Conservation (phyloP, 2,329 filamentous ascomycete species). For the Leptographium galeiforme region DNA sequence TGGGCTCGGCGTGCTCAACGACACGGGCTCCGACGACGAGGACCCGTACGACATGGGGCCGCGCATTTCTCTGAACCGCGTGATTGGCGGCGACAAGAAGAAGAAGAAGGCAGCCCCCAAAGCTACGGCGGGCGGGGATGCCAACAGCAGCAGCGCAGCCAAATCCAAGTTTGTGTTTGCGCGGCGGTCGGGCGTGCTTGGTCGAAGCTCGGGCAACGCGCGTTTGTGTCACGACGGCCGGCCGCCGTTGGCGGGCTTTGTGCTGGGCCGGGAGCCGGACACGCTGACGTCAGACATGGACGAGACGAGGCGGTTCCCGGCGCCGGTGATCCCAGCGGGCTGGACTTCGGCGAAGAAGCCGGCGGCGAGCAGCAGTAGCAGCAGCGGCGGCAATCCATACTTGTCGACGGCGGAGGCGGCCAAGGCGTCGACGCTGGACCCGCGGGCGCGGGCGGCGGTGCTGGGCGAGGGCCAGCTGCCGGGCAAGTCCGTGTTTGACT, state of each 20-base stretch:
- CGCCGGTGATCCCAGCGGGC: conserved; percentile 53
- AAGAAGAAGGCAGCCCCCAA: conserved; percentile 47
- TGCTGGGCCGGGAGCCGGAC: conserved; percentile 45
- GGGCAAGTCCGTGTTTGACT: conserved; percentile 93
- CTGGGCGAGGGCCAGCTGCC: conserved; percentile 72
- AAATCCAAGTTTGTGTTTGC: conserved; percentile 61
- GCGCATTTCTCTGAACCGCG: conserved; percentile 72
- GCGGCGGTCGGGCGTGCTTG: conserved; percentile 21
- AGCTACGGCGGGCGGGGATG: background rate
- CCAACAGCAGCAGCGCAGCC: conserved; percentile 14
- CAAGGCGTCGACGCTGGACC: conserved; percentile 61
- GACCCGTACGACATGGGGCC: conserved; percentile 89
- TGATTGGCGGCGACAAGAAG: conserved; percentile 70
- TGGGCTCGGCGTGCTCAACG: conserved; percentile 79
- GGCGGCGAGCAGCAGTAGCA: conserved; percentile 10
- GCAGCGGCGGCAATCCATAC: conserved; percentile 24
- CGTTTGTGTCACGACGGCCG: conserved; percentile 74
- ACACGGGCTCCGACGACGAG: conserved; percentile 88
- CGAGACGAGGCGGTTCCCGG: conserved; percentile 37
- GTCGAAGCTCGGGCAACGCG: conserved; percentile 48
- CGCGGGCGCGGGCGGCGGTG: conserved; percentile 61
- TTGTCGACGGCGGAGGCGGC: conserved; percentile 65
- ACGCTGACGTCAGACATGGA: conserved; percentile 31
- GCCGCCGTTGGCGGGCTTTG: conserved; percentile 66
- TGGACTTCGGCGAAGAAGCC: conserved; percentile 55